Conservation (phyloP, 495 filamentous ascomycete species). For the Talaromyces thailandensis region DNA sequence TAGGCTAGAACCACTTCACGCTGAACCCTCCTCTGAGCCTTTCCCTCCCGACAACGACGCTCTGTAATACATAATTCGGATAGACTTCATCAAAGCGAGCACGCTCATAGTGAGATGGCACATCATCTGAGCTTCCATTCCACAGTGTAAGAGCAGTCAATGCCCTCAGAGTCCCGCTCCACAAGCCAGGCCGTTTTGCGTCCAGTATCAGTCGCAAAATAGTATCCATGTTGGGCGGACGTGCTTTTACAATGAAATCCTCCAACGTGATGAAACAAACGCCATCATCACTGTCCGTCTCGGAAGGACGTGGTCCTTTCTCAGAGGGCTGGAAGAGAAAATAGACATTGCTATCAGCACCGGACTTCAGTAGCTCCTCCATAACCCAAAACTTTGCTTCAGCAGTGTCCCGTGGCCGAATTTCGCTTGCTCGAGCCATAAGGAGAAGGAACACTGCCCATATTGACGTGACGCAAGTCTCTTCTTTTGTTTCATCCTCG, state of each 20-base stretch:
- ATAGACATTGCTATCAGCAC: background rate
- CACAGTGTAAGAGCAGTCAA: background rate
- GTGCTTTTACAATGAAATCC: background rate
- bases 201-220: background rate
- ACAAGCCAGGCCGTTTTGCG: background rate
- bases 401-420: background rate
- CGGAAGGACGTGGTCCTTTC: too few relatives aligned
- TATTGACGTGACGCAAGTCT: background rate
- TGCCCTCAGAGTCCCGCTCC: background rate
- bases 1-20: background rate
- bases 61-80: background rate
- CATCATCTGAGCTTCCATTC: background rate
- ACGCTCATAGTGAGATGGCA: background rate
- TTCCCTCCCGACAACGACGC: background rate
- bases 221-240: background rate
- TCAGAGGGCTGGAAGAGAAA: background rate
- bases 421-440: background rate
- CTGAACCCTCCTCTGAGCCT: background rate
- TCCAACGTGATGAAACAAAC: background rate
- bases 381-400: background rate
- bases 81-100: background rate
- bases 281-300: background rate
- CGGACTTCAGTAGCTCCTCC: background rate
- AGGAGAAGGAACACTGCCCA: background rate
- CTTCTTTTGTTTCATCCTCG: too few relatives aligned